A percentile compares a stretch with the other conserved stretches of the same genome.
These are phyloP conservation scores for Globisporangium ultimum DNA, from an alignment of 352 stramenopile genomes.

Conservation along the genomic window DNA sequence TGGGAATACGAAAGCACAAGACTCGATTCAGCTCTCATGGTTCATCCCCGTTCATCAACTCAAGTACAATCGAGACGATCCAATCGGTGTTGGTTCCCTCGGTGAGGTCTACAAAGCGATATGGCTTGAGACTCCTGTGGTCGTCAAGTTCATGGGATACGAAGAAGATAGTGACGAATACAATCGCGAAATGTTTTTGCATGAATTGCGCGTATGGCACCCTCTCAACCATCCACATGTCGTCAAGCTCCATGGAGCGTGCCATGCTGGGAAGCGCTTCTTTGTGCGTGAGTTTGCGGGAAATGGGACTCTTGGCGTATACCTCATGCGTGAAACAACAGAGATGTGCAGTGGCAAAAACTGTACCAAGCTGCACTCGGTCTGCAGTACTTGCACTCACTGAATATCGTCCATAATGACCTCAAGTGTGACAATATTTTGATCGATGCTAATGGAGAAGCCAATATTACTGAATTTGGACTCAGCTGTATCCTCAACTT, in stretches of 20 bases:
- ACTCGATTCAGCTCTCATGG: neutral
- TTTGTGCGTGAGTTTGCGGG: constrained; percentile 32
- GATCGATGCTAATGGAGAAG: neutral
- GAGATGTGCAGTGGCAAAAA: neutral
- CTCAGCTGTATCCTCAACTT: constrained; percentile 6
- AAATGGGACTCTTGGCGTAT: constrained; percentile 22
- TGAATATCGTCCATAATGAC: constrained; percentile 10
- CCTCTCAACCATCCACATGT: constrained; percentile 33
- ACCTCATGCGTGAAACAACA: constrained; percentile 6
- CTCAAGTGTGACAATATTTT: constrained; percentile 16
- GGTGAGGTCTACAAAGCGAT: constrained; percentile 3
- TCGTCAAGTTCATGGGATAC: constrained; percentile 15
- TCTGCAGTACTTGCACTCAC: constrained; percentile 12
- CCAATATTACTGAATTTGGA: constrained; percentile 12
- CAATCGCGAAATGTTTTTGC: constrained; percentile 15
- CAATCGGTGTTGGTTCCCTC: constrained; percentile 5
- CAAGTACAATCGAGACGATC: constrained; percentile 4
- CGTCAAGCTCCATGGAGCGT: constrained; percentile 35
- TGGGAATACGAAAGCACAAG: too few relatives aligned
- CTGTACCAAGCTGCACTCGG: constrained; percentile 11
- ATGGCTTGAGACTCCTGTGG: constrained; percentile 9
- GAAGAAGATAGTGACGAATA: neutral
- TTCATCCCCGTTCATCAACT: constrained; percentile 10
- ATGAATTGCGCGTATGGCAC: constrained; percentile 32
- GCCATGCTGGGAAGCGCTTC: constrained; percentile 30